These are phyloP conservation scores for Fusarium sp. DNA, from an alignment of 2,329 filamentous ascomycete species.

Conservation along the genomic window DNA sequence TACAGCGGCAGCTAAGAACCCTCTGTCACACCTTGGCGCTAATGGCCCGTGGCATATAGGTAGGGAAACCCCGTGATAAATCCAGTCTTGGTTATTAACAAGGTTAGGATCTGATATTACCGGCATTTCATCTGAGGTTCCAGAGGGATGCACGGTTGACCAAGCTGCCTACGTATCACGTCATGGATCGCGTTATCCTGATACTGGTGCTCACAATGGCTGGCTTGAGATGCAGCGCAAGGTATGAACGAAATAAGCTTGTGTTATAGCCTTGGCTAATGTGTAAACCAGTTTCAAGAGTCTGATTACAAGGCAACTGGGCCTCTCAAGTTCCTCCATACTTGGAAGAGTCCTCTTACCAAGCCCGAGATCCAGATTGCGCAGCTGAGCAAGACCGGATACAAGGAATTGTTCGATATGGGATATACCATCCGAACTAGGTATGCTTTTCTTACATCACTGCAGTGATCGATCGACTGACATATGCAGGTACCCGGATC, in stretches of 20 bases:
- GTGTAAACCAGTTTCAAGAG: conserved; percentile 59
- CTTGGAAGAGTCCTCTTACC: conserved; percentile 69
- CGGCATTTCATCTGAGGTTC: conserved; percentile 64
- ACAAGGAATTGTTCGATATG: conserved; percentile 69
- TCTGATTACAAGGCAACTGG: conserved; percentile 65
- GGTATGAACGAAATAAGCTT: conserved; percentile 42
- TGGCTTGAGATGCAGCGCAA: conserved; percentile 64
- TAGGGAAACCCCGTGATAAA: conserved; percentile 37
- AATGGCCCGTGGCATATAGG: conserved; percentile 66
- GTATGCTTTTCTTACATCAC: conserved; percentile 15
- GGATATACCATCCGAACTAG: conserved; percentile 63
- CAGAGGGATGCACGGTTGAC: conserved; percentile 68
- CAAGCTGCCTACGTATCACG: conserved; percentile 69
- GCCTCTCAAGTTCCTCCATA: conserved; percentile 65
- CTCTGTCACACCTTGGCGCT: conserved; percentile 62
- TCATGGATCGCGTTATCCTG: conserved; percentile 73
- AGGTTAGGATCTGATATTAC: conserved; percentile 64
- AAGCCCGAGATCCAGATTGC: conserved; percentile 67
- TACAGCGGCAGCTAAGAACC: conserved; percentile 51
- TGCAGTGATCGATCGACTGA: background rate
- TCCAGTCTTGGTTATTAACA: background rate
- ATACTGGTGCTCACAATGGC: conserved; percentile 66
- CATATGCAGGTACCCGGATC: conserved; percentile 56
- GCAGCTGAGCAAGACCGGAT: conserved; percentile 70
- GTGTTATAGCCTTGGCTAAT: background rate